These are phyloP conservation scores for Nakaseomyces bracarensis DNA, from an alignment of 1,139 yeast genomes.

Conservation along the genomic window DNA sequence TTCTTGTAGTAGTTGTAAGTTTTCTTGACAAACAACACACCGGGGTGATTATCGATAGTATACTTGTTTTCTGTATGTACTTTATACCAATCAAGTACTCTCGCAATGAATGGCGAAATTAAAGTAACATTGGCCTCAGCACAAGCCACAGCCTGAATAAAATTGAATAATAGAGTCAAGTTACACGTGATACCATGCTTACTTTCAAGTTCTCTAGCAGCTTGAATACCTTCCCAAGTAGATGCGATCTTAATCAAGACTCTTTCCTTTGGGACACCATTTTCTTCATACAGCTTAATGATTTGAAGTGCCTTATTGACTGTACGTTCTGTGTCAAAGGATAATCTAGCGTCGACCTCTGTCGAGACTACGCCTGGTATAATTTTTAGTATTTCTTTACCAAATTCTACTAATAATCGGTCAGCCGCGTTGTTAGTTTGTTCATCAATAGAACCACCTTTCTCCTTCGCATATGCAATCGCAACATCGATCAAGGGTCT, in stretches of 20 bases:
- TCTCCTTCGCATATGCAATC: slow-evolving; percentile 67
- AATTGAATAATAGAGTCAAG: slow-evolving; percentile 88
- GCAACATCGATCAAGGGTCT: slow-evolving; percentile 84
- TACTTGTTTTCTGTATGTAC: slow-evolving; percentile 82
- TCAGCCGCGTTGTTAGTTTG: slow-evolving; percentile 74
- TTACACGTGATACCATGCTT: slow-evolving; percentile 89
- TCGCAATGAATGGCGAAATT: slow-evolving; percentile 97
- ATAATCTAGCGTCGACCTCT: slow-evolving; percentile 95
- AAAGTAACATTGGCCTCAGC: slow-evolving; percentile 95
- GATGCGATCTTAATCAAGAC: slow-evolving; percentile 93
- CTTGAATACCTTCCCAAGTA: slow-evolving; percentile 99
- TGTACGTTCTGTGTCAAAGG: slow-evolving; percentile 89
- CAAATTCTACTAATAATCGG: slow-evolving; percentile 88
- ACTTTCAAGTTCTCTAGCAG: slow-evolving; percentile 88
- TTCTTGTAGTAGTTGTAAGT: slow-evolving; percentile 97
- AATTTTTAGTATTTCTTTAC: slow-evolving; percentile 80
- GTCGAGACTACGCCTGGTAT: slow-evolving; percentile 99
- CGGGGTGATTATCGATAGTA: slow-evolving; percentile 78
- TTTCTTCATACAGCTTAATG: slow-evolving; percentile 72
- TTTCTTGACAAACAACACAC: slow-evolving; percentile 78
- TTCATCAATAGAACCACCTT: slow-evolving; percentile 49
- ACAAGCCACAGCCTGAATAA: slow-evolving; percentile 95
- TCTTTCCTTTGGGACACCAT: slow-evolving; percentile 80
- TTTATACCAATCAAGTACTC: slow-evolving; percentile 98
- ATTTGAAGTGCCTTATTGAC: slow-evolving; percentile 81